Evolutionary conservation across 73 alveolate species (phyloP).

Genomic region (Paramecium sexaurelia): DNA sequence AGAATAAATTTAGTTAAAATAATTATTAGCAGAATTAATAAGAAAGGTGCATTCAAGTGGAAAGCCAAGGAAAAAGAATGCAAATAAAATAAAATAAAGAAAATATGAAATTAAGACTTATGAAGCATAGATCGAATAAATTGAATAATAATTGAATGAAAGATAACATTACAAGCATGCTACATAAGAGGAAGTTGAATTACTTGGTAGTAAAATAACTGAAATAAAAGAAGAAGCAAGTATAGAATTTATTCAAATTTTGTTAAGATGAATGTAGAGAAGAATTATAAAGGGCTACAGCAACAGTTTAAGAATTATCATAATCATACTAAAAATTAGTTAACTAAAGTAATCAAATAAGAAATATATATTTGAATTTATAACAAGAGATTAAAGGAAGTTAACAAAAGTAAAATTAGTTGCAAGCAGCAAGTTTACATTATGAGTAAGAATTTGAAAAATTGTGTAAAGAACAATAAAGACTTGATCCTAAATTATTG

Average conservation of each 20-base stretch:
- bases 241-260: neutral
- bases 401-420: neutral
- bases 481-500: conserved; percentile 24
- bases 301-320: conserved; percentile 25
- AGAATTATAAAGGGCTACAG: conserved; percentile 26
- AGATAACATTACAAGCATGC: neutral
- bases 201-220: conserved; percentile 4
- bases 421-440: conserved; percentile 11
- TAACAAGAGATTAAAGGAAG: neutral
- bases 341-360: neutral
- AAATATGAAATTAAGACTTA: conserved; percentile 33
- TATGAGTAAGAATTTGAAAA: conserved; percentile 42
- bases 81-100: conserved; percentile 12
- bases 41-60: conserved; percentile 45
- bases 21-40: conserved; percentile 23
- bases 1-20: neutral
- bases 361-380: neutral
- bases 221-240: conserved; percentile 37
- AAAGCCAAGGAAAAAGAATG: neutral
- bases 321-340: neutral
- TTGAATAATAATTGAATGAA: neutral
- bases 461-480: neutral
- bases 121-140: conserved; percentile 43
- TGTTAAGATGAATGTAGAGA: conserved; percentile 20
- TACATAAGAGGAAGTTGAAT: conserved; percentile 48